Conservation (phyloP, 352 stramenopile species). For the Phytophthora fragariae region DNA sequence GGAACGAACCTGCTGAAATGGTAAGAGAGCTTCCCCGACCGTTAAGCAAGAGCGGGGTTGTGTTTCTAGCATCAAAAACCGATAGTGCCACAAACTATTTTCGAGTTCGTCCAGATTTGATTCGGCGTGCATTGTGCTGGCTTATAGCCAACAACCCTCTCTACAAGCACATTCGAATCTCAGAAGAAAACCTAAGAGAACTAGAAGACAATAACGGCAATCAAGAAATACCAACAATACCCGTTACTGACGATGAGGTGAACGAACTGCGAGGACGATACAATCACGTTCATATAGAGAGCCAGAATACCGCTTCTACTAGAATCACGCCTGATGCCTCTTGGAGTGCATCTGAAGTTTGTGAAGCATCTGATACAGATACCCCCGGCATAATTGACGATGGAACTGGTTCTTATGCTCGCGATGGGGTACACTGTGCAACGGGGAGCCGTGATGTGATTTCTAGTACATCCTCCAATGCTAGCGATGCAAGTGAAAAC, state of each 20-base stretch:
- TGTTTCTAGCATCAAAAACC: not conserved
- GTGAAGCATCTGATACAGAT: too few species aligned
- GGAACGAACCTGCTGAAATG: conserved; percentile 4
- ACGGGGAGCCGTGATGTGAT: not conserved
- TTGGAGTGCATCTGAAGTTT: not conserved
- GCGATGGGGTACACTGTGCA: not conserved
- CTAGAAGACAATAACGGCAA: not conserved
- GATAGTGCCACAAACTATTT: conserved; percentile 7
- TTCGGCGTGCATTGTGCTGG: conserved; percentile 16
- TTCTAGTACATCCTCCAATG: not conserved
- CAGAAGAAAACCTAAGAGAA: conserved; percentile 7
- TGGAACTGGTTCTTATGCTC: too few species aligned
- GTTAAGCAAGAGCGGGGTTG: not conserved
- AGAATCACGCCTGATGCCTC: not conserved
- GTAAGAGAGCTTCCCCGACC: conserved; percentile 1
- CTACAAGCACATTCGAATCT: conserved; percentile 14
- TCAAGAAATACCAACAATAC: conserved; percentile 7
- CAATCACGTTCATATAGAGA: not conserved
- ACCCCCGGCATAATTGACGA: too few species aligned
- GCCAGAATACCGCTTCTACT: not conserved
- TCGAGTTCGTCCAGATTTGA: conserved; percentile 5
- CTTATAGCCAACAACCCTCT: conserved; percentile 15
- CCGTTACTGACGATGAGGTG: conserved; percentile 9
- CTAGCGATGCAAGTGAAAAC: conserved; percentile 5
- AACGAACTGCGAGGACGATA: conserved; percentile 6